These are phyloP conservation scores for Austroboletus novae-zelandiae DNA, from an alignment of 1,284 basidiomycete species.

Conservation along the genomic window DNA sequence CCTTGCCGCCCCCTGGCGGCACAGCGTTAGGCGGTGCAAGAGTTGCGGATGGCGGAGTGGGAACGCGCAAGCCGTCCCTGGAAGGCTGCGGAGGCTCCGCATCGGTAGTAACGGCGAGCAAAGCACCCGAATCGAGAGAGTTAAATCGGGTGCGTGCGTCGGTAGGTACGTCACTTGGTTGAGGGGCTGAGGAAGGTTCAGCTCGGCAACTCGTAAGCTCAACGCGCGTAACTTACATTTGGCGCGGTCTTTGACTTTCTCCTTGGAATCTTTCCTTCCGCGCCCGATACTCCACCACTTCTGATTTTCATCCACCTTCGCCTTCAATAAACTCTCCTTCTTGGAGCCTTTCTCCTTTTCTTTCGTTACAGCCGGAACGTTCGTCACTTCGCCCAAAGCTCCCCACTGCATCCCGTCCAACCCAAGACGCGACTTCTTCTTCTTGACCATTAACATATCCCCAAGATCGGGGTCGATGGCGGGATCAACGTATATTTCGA, in stretches of 20 bases:
- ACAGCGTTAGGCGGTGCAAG: slow-evolving; percentile 27
- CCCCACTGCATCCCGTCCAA: slow-evolving; percentile 66
- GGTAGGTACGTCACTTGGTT: slow-evolving; percentile 32
- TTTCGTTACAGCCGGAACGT: slow-evolving; percentile 39
- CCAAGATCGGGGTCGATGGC: slow-evolving; percentile 61
- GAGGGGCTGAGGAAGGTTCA: slow-evolving; percentile 41
- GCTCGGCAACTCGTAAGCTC: not conserved
- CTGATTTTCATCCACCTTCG: slow-evolving; percentile 57
- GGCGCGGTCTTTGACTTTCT: slow-evolving; percentile 37
- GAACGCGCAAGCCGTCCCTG: slow-evolving; percentile 12
- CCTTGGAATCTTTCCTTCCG: slow-evolving; percentile 66
- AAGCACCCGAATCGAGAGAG: slow-evolving; percentile 58
- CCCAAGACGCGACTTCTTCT: slow-evolving; percentile 66
- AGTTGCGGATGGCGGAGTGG: slow-evolving; percentile 19
- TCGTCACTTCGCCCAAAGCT: slow-evolving; percentile 57
- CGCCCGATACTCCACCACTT: slow-evolving; percentile 80
- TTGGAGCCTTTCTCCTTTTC: slow-evolving; percentile 32
- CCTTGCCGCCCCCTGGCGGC: slow-evolving; percentile 24
- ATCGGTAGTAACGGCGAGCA: slow-evolving; percentile 37
- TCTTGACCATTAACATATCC: slow-evolving; percentile 73
- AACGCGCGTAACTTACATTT: slow-evolving; percentile 40
- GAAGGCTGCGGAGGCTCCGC: slow-evolving; percentile 10
- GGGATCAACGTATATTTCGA: slow-evolving; percentile 75
- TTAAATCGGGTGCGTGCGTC: slow-evolving; percentile 53
- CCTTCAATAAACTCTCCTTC: slow-evolving; percentile 22